A percentile compares a stretch with the other conserved stretches of the same genome.
Evolutionary conservation across 1,139 yeast species (phyloP).

Genomic region (Pichiaceae sp.): DNA sequence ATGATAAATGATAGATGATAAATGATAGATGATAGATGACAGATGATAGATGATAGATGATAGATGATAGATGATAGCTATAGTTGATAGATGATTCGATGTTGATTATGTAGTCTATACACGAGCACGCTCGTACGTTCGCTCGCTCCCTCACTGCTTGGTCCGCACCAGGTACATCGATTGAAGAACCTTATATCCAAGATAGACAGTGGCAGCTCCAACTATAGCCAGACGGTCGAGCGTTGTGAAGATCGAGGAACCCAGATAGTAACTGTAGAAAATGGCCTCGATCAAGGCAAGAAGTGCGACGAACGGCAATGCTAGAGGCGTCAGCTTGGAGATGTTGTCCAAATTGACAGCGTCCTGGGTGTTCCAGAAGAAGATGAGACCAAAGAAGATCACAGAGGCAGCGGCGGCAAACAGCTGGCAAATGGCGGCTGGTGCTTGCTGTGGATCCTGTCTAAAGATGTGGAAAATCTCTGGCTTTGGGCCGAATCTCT

Average conservation of each 20-base stretch:
- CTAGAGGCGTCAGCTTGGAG: slow-evolving; percentile 23
- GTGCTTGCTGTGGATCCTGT: slow-evolving; percentile 45
- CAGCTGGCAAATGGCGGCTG: slow-evolving; percentile 43
- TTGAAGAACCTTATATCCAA: slow-evolving; percentile 63
- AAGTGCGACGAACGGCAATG: slow-evolving; percentile 43
- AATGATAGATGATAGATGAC: too few species aligned
- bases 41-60: not conserved
- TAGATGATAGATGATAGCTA: not conserved
- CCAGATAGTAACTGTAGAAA: slow-evolving; percentile 62
- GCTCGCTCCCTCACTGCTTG: not conserved
- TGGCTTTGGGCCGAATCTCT: slow-evolving; percentile 42
- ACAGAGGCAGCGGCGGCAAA: slow-evolving; percentile 40
- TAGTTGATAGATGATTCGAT: not conserved
- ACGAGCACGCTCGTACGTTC: too few species aligned
- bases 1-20: too few species aligned
- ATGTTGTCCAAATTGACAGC: slow-evolving; percentile 35
- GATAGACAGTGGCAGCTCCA: slow-evolving; percentile 48
- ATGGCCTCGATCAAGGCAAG: slow-evolving; percentile 53
- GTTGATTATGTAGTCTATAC: too few species aligned
- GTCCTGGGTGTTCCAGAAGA: slow-evolving; percentile 39
- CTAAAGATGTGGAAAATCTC: slow-evolving; percentile 69
- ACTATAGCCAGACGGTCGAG: slow-evolving; percentile 43
- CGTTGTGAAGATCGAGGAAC: slow-evolving; percentile 65
- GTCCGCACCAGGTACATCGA: slow-evolving; percentile 16
- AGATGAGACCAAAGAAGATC: slow-evolving; percentile 35